Evolutionary conservation across 2,329 filamentous ascomycete species (phyloP).

Genomic region (Colletotrichum cordylinicola): DNA sequence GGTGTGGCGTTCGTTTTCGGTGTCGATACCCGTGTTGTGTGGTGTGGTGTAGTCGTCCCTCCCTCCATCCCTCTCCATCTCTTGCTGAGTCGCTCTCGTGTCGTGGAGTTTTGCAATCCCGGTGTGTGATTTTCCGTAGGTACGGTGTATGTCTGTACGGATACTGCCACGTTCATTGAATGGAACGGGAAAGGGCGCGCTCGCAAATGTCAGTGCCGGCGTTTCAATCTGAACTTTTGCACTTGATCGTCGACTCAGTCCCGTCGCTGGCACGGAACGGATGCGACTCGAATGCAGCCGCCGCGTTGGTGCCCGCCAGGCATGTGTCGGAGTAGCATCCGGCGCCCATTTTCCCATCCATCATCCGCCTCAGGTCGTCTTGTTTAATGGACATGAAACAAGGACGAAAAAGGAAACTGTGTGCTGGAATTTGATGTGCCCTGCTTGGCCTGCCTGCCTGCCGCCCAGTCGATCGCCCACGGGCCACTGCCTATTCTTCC

Average conservation of each 20-base stretch:
- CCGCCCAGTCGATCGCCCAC: not conserved
- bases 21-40: not conserved
- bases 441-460: not conserved
- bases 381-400: constrained; percentile 13
- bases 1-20: constrained; percentile 4
- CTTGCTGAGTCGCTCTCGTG: not conserved
- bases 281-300: constrained; percentile 13
- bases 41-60: not conserved
- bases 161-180: not conserved
- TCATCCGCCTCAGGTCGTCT: not conserved
- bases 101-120: not conserved
- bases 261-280: constrained; percentile 8
- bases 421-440: not conserved
- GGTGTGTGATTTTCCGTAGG: not conserved
- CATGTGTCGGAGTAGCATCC: constrained; percentile 10
- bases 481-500: not conserved
- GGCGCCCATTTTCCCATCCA: not conserved
- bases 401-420: not conserved
- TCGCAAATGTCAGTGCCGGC: not conserved
- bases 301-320: not conserved
- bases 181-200: not conserved
- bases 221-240: constrained; percentile 15
- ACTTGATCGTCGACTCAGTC: constrained; percentile 17
- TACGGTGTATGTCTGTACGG: not conserved
- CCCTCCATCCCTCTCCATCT: not conserved